Percentiles rank a stretch among this genome's conserved stretches.
Evolutionary conservation across 106 monocot species (phyloP).

Genomic region (Dendrobium officinale): DNA sequence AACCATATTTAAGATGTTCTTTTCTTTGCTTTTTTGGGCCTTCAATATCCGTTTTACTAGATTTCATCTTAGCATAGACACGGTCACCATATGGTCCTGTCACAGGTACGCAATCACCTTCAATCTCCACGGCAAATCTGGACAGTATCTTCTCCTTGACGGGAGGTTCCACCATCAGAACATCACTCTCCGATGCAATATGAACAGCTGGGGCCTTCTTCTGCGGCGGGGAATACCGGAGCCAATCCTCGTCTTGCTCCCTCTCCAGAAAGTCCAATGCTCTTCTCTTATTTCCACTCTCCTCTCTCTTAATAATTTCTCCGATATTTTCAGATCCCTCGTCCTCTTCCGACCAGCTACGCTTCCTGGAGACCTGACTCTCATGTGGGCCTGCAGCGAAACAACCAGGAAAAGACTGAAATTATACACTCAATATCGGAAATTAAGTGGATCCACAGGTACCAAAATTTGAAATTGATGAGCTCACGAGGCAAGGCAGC

Average conservation of each 20-base stretch:
- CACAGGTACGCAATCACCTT: constrained; percentile 68
- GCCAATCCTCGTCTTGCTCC: constrained; percentile 60
- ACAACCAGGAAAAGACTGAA: background rate
- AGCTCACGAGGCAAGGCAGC: constrained; percentile 1
- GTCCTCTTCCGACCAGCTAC: constrained; percentile 9
- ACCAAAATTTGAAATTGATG: background rate
- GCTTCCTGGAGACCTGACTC: constrained; percentile 21
- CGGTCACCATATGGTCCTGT: constrained; percentile 69
- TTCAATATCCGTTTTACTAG: constrained; percentile 6
- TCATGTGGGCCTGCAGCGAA: constrained; percentile 5
- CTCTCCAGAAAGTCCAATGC: constrained; percentile 10
- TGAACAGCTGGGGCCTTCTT: constrained; percentile 2
- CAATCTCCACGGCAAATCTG: constrained; percentile 78
- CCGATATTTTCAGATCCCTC: constrained; percentile 1
- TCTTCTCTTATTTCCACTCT: constrained; percentile 27
- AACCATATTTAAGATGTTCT: constrained; percentile 23
- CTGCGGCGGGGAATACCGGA: constrained; percentile 34
- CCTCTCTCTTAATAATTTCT: constrained; percentile 4
- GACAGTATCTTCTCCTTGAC: constrained; percentile 51
- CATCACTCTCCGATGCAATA: background rate
- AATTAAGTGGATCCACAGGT: background rate
- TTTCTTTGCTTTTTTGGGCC: background rate
- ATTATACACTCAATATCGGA: background rate
- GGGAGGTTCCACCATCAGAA: constrained; percentile 2
- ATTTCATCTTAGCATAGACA: constrained; percentile 69